Conservation (phyloP, 1,139 yeast genomes). For the Kluyveromyces sp. region DNA sequence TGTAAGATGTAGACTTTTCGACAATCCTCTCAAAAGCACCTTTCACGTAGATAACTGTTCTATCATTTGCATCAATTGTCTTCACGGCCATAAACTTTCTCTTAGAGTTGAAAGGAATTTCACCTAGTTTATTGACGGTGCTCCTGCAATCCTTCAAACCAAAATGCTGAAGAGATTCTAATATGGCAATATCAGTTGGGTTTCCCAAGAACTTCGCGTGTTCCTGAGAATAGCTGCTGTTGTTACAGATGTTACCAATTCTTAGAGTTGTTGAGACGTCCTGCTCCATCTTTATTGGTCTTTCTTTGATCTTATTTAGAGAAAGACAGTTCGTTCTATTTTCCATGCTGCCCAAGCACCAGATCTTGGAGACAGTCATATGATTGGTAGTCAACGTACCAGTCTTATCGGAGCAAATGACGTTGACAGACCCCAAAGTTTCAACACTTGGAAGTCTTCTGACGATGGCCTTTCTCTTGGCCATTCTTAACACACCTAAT, state of each 20-base stretch:
- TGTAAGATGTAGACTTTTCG: conserved; percentile 51
- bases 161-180: conserved; percentile 66
- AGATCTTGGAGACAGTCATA: conserved; percentile 82
- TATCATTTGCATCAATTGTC: conserved; percentile 44
- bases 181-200: conserved; percentile 87
- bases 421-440: conserved; percentile 91
- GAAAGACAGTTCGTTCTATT: conserved; percentile 40
- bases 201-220: conserved; percentile 75
- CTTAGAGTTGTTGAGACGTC: conserved; percentile 53
- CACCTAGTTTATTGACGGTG: conserved; percentile 45
- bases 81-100: conserved; percentile 89
- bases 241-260: conserved; percentile 76
- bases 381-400: conserved; percentile 93
- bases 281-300: conserved; percentile 41
- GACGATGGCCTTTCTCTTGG: conserved; percentile 84
- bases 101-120: conserved; percentile 76
- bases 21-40: conserved; percentile 85
- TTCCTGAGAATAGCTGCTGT: conserved; percentile 63
- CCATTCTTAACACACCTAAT: conserved; percentile 92
- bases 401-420: conserved; percentile 90
- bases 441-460: conserved; percentile 91
- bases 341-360: conserved; percentile 63
- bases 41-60: conserved; percentile 58
- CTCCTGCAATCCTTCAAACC: conserved; percentile 65
- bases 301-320: conserved; percentile 23